Conservation (phyloP, 78 protist species). For the Bodo saltans region DNA sequence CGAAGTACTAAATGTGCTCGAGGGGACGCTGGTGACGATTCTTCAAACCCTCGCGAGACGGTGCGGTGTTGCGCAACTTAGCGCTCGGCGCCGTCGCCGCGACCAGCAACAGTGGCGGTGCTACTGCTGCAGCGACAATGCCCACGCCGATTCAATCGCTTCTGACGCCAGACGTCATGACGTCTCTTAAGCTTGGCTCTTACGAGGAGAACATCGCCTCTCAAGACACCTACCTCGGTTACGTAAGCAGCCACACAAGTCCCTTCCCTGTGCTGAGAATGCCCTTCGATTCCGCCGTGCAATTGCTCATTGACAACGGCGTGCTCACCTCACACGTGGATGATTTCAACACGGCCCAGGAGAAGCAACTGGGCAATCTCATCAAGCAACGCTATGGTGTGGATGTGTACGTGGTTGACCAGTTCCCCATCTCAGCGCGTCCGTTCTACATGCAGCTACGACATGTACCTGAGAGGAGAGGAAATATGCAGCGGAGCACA, state of each 20-base stretch:
- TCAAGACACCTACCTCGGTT: neutral
- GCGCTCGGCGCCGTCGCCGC: constrained; percentile 55
- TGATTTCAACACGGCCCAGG: constrained; percentile 67
- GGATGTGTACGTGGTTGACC: constrained; percentile 94
- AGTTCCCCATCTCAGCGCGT: constrained; percentile 83
- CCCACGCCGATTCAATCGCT: constrained; percentile 53
- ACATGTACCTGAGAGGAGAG: constrained; percentile 95
- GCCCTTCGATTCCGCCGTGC: constrained; percentile 57
- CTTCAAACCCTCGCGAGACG: too few species aligned
- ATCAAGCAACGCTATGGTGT: constrained; percentile 81
- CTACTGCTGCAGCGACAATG: constrained; percentile 62
- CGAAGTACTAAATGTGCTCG: constrained; percentile 85
- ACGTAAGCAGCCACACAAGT: neutral
- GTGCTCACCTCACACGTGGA: constrained; percentile 56
- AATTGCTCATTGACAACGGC: constrained; percentile 38
- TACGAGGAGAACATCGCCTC: neutral
- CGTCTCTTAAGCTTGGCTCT: neutral
- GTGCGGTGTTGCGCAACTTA: too few species aligned
- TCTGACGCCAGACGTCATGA: constrained; percentile 6
- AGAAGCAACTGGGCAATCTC: constrained; percentile 83
- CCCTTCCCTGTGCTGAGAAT: constrained; percentile 7
- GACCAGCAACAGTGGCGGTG: constrained; percentile 54
- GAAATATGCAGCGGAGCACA: constrained; percentile 99
- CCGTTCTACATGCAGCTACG: constrained; percentile 99
- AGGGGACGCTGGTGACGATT: constrained; percentile 62